Conservation (phyloP, 495 filamentous ascomycete species). For the Tuber microsphaerosporum region DNA sequence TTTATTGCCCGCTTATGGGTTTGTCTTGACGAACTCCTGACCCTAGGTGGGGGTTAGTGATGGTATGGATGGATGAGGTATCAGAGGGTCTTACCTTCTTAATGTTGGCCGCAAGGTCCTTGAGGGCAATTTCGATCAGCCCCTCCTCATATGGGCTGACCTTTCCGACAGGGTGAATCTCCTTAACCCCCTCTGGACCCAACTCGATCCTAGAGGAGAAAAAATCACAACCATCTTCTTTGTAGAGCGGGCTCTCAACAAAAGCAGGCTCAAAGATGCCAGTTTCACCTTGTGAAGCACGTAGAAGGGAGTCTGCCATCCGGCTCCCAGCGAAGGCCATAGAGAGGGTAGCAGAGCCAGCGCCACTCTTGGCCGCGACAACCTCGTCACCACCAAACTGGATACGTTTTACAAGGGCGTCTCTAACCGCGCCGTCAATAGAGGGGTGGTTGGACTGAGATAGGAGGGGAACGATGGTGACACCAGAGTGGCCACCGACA, state of each 20-base stretch:
- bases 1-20: conserved; percentile 51
- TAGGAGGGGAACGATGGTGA: conserved; percentile 95
- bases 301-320: conserved; percentile 90
- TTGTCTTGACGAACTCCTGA: conserved; percentile 62
- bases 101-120: conserved; percentile 86
- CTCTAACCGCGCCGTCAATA: conserved; percentile 64
- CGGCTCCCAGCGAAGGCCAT: conserved; percentile 99
- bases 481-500: conserved; percentile 92
- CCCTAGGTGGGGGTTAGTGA: conserved; percentile 39
- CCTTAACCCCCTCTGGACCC: conserved; percentile 90
- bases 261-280: conserved; percentile 93
- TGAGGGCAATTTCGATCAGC: conserved; percentile 73
- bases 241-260: conserved; percentile 93
- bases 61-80: background rate
- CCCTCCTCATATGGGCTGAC: conserved; percentile 78
- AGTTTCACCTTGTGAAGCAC: conserved; percentile 87
- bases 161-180: conserved; percentile 77
- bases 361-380: conserved; percentile 96
- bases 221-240: conserved; percentile 92
- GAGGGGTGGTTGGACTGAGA: conserved; percentile 84
- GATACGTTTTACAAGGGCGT: conserved; percentile 82
- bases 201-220: conserved; percentile 92
- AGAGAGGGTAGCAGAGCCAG: conserved; percentile 93
- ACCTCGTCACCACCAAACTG: conserved; percentile 99
- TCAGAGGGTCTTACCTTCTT: conserved; percentile 51